These are phyloP conservation scores for Calcarisporium arbuscula DNA, from an alignment of 2,329 filamentous ascomycete species.

Conservation along the genomic window DNA sequence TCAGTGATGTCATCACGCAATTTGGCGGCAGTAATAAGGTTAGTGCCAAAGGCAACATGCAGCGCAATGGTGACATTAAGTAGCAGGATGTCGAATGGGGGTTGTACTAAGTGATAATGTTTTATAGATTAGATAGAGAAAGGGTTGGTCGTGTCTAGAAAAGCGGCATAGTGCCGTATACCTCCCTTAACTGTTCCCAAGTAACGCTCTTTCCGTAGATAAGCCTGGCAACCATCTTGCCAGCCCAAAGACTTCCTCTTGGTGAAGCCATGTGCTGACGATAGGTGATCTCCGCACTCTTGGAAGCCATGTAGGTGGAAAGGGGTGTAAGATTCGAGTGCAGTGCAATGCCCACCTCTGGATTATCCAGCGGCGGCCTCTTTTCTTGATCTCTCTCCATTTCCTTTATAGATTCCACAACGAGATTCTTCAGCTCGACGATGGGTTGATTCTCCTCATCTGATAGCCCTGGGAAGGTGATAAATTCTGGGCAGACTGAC, in stretches of 20 bases:
- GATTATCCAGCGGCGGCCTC: slow-evolving; percentile 9
- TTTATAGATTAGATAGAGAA: no score
- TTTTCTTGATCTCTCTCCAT: slow-evolving; percentile 8
- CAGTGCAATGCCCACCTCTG: background rate
- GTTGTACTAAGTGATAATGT: background rate
- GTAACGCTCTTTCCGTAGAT: slow-evolving; percentile 14
- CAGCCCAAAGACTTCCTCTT: slow-evolving; percentile 12
- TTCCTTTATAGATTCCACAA: slow-evolving; percentile 10
- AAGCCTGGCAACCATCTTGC: slow-evolving; percentile 12
- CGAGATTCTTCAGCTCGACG: slow-evolving; percentile 11
- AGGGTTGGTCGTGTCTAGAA: no score
- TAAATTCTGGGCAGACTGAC: slow-evolving; percentile 26
- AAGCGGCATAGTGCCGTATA: slow-evolving; percentile 13
- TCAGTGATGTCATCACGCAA: slow-evolving; percentile 20
- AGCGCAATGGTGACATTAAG: slow-evolving; percentile 18
- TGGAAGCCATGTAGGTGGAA: slow-evolving; percentile 16
- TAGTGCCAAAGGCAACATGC: slow-evolving; percentile 27
- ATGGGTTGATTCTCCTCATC: slow-evolving; percentile 20
- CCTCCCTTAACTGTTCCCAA: slow-evolving; percentile 18
- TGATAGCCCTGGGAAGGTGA: slow-evolving; percentile 20
- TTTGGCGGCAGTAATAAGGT: slow-evolving; percentile 24
- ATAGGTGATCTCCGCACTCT: slow-evolving; percentile 12
- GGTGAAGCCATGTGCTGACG: slow-evolving; percentile 17
- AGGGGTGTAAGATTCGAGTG: slow-evolving; percentile 9
- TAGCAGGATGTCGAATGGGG: slow-evolving; percentile 9